These are phyloP conservation scores for Clarireedia sp. DNA, from an alignment of 2,329 filamentous ascomycete species.

Conservation along the genomic window DNA sequence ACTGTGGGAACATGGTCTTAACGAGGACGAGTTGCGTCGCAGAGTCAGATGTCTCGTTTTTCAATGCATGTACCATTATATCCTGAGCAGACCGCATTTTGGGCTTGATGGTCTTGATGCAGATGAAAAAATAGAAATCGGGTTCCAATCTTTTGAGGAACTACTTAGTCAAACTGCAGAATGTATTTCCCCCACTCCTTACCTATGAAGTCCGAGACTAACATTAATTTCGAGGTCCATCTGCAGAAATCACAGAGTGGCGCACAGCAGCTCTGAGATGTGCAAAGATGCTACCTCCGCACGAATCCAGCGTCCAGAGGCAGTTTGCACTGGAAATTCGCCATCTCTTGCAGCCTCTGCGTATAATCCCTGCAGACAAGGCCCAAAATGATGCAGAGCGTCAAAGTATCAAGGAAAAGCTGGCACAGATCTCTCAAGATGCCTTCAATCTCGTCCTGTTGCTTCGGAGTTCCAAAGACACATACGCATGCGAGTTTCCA, in stretches of 20 bases:
- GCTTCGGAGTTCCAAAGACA: not conserved
- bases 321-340: not conserved
- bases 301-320: not conserved
- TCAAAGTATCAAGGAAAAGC: not conserved
- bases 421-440: not conserved
- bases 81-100: not conserved
- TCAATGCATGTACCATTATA: fast-evolving
- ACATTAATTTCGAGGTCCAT: not conserved
- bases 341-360: not conserved
- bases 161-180: not conserved
- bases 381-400: not conserved
- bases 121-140: no score
- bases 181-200: not conserved
- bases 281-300: not conserved
- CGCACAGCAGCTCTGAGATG: not conserved
- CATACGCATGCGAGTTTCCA: not conserved
- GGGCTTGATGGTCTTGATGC: not conserved
- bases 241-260: not conserved
- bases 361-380: not conserved
- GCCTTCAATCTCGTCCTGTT: not conserved
- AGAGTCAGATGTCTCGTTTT: not conserved
- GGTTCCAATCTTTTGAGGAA: not conserved
- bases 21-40: not conserved
- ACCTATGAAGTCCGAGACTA: no score
- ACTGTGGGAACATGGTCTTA: not conserved